These are phyloP conservation scores for Anacardium occidentale DNA, from an alignment of 345 rosid species.

Conservation along the genomic window DNA sequence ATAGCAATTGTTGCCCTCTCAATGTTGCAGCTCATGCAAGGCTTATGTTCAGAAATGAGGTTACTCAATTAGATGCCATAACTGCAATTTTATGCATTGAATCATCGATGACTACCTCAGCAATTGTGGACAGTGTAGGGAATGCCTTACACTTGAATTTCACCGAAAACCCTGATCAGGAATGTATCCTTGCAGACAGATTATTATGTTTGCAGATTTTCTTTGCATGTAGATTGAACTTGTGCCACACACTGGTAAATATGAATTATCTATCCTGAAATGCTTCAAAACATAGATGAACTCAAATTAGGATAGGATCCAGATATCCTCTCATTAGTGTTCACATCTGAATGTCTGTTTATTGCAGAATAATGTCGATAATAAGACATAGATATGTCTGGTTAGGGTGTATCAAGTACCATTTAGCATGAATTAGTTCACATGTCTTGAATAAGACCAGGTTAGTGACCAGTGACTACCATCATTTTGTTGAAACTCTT, in stretches of 20 bases:
- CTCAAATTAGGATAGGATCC: neutral
- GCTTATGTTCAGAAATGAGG: slow-evolving; percentile 94
- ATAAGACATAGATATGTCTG: neutral
- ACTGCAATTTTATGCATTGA: slow-evolving; percentile 89
- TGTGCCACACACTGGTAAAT: neutral
- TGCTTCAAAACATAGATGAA: neutral
- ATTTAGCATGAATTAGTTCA: neutral
- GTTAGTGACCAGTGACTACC: neutral
- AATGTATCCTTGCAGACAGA: slow-evolving; percentile 71
- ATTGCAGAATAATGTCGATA: neutral
- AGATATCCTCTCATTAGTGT: neutral
- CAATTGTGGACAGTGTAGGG: slow-evolving; percentile 82
- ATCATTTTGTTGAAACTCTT: no score
- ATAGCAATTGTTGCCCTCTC: slow-evolving; percentile 6
- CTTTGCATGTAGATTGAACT: no score
- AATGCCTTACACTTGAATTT: slow-evolving; percentile 93
- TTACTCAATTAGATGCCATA: slow-evolving; percentile 74
- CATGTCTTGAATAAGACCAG: neutral
- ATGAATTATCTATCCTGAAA: no score
- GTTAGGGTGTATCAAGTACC: neutral
- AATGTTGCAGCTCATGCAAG: slow-evolving; percentile 81
- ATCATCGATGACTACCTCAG: slow-evolving; percentile 93
- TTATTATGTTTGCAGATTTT: neutral
- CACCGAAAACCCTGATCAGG: slow-evolving; percentile 72
- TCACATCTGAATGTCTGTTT: neutral